Evolutionary conservation across 441 rosid genomes (phyloP), one percentile per base, ranked within the genome.

Genomic region (Bruguiera hainesii): DNA sequence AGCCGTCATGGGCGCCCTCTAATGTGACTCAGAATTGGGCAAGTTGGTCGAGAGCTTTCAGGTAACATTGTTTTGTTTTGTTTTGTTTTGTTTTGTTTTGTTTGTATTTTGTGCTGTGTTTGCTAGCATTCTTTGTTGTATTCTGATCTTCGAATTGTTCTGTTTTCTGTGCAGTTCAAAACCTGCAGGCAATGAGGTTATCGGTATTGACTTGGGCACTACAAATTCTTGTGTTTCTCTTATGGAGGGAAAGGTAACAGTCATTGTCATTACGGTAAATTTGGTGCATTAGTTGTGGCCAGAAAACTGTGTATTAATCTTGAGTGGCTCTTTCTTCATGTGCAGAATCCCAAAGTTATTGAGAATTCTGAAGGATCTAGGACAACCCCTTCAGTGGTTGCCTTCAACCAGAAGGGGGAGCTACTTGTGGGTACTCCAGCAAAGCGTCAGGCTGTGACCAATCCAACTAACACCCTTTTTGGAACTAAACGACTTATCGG

Each of bases 201-300:
- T 95, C 20, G 99, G 99, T 75, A 90, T 95, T 66, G 98, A 95
- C 71, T 78, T 95, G 85, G 99, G 99, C 42, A 95, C 99, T 0
- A 95, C 99, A 29, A 95, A 95, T 71, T 95, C 99, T 1, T 94
- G 99, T 71, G 99, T 95, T 73, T 85, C 96, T 10, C 86, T 91
- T 65, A 95, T 91, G 99, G 99, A 95, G 65, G 99, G 99, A 33
- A 94, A 91, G 84, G 99, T 91, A 64, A 75, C 16, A 42, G 48
- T 23, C 25, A 10, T 15, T 55, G 18, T 55, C 29, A 15, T 23
- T 55, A 25, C 1, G 58, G 28, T 23, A 23, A 23, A 23, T 10
- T 55, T 55, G 5, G 1, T 53, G 5, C 16, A 13, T 6, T 10
- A 20, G 18, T 23, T 55, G 28, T 55, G 11, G 58, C 11, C 11